These are phyloP conservation scores for Ophiosphaerella herpotricha DNA, from an alignment of 2,329 filamentous ascomycete species.

Conservation along the genomic window DNA sequence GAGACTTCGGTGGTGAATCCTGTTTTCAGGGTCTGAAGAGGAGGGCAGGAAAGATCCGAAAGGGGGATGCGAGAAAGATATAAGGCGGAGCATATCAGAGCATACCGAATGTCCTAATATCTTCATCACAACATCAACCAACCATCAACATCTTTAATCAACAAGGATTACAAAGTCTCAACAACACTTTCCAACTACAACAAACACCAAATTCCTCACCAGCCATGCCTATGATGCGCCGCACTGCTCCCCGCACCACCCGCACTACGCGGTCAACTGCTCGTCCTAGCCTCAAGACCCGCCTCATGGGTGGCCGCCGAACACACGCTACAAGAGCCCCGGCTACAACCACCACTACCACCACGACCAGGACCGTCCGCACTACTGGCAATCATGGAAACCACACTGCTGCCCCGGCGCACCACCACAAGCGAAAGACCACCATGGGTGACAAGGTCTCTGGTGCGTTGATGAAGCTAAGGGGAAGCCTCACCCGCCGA, in stretches of 20 bases:
- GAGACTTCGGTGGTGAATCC: constrained; percentile 18
- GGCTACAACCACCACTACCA: constrained; percentile 43
- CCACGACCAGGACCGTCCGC: constrained; percentile 50
- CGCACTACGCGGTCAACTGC: constrained; percentile 44
- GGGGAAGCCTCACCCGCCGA: constrained; percentile 69
- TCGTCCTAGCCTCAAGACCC: constrained; percentile 59
- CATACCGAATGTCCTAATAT: neutral
- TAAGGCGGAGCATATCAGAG: constrained; percentile 8
- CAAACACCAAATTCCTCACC: constrained; percentile 8
- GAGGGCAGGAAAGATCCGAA: constrained; percentile 3
- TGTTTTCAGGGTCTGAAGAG: constrained; percentile 21
- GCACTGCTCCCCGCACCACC: constrained; percentile 32
- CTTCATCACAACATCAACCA: constrained; percentile 1
- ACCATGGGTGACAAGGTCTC: constrained; percentile 77
- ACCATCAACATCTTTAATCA: constrained; percentile 3
- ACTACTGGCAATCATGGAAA: constrained; percentile 45
- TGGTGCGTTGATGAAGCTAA: constrained; percentile 74
- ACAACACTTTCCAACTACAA: constrained; percentile 5
- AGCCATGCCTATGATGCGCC: constrained; percentile 37
- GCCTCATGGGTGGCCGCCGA: constrained; percentile 51
- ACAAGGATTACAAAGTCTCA: neutral
- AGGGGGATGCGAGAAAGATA: constrained; percentile 2
- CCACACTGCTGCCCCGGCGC: constrained; percentile 34
- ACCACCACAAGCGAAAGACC: constrained; percentile 70
- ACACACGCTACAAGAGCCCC: constrained; percentile 42